Evolutionary conservation across 768 basidiomycete genomes (phyloP).

Genomic region (Porphyrellus cyaneotinctus): DNA sequence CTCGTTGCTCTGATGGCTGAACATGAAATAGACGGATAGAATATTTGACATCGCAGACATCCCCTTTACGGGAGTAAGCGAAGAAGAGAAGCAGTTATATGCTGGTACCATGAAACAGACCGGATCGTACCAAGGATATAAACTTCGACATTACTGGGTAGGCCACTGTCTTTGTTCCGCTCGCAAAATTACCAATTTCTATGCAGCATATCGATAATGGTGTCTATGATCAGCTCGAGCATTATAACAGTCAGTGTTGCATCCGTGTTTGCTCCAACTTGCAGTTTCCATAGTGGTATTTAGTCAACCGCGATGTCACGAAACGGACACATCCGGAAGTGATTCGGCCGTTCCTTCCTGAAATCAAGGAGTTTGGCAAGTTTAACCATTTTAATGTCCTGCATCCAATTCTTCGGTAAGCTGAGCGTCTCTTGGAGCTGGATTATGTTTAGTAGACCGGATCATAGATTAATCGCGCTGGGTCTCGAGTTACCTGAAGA

Average conservation of each 20-base stretch:
- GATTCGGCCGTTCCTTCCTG: conserved; percentile 48
- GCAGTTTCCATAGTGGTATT: background rate
- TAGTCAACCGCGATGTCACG: conserved; percentile 50
- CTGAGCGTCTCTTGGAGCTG: background rate
- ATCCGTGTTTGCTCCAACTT: background rate
- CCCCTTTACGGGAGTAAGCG: conserved; percentile 38
- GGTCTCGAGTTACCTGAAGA: conserved; percentile 56
- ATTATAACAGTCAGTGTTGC: conserved; percentile 50
- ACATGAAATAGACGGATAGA: conserved; percentile 37
- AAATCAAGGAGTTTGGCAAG: conserved; percentile 46
- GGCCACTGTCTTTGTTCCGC: background rate
- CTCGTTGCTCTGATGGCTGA: conserved; percentile 22
- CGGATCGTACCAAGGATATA: conserved; percentile 52
- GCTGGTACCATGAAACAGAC: conserved; percentile 39
- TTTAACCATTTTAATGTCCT: conserved; percentile 52
- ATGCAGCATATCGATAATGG: conserved; percentile 57
- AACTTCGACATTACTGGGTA: conserved; percentile 49
- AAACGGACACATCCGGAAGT: conserved; percentile 47
- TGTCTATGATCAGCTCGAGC: conserved; percentile 59
- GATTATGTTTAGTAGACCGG: background rate
- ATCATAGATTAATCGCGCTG: conserved; percentile 42
- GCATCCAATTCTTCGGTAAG: conserved; percentile 43
- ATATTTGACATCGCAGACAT: conserved; percentile 50
- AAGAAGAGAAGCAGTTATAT: conserved; percentile 43
- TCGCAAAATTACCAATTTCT: background rate